Evolutionary conservation across 345 rosid genomes (phyloP).

Genomic region (Sisymbrium irio): DNA sequence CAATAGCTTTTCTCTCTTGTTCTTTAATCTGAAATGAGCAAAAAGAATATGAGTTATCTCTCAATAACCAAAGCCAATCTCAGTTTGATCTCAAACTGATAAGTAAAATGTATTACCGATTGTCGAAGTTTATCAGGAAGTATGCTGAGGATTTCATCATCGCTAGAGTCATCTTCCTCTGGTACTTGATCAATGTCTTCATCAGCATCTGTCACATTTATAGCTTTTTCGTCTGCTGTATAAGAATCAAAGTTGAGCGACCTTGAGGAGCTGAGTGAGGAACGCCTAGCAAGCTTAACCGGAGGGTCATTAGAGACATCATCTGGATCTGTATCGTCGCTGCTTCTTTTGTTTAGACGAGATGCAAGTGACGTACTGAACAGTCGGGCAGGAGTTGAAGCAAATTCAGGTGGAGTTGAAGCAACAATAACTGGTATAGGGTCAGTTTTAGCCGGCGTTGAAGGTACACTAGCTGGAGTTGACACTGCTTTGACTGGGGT

Average conservation of each 20-base stretch:
- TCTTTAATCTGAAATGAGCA: slow-evolving; percentile 57
- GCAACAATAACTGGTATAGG: slow-evolving; percentile 33
- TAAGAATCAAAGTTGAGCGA: slow-evolving; percentile 62
- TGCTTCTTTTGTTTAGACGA: slow-evolving; percentile 49
- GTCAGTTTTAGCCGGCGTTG: slow-evolving; percentile 33
- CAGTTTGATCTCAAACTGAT: neutral
- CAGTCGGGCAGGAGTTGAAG: slow-evolving; percentile 51
- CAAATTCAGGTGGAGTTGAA: slow-evolving; percentile 63
- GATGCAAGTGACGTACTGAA: slow-evolving; percentile 46
- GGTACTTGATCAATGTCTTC: slow-evolving; percentile 15
- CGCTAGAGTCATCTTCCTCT: slow-evolving; percentile 32
- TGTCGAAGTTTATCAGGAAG: slow-evolving; percentile 55
- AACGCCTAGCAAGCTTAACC: slow-evolving; percentile 59
- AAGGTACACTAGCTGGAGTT: neutral
- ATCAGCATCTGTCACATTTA: slow-evolving; percentile 27
- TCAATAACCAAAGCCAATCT: neutral
- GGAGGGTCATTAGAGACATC: slow-evolving; percentile 40
- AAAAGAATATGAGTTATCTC: neutral
- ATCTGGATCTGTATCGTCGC: slow-evolving; percentile 46
- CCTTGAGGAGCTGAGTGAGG: slow-evolving; percentile 29
- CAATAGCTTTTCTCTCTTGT: slow-evolving; percentile 61
- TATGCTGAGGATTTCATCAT: slow-evolving; percentile 50
- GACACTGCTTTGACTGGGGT: slow-evolving; percentile 30
- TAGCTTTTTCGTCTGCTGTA: slow-evolving; percentile 26
- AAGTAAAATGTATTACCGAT: slow-evolving; percentile 47